Percentiles rank a stretch among this genome's conserved stretches.
These are phyloP conservation scores for Epichloe festucae DNA, from an alignment of 2,329 filamentous ascomycete genomes.

Conservation along the genomic window DNA sequence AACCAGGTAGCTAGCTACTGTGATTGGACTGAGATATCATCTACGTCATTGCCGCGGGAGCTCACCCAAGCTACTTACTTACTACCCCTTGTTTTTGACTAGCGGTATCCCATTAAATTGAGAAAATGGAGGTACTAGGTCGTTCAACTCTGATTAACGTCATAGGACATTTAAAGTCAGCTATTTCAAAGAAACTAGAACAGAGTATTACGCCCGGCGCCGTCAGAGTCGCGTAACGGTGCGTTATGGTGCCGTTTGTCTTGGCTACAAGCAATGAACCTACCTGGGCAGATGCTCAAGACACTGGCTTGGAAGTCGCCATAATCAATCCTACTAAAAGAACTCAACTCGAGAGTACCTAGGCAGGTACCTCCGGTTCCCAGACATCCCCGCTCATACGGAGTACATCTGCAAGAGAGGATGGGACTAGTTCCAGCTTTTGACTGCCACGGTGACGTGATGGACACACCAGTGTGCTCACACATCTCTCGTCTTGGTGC, in stretches of 20 bases:
- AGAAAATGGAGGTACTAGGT: background rate
- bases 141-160: too few relatives aligned
- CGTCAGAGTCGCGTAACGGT: background rate
- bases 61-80: background rate
- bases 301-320: background rate
- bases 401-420: background rate
- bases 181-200: too few relatives aligned
- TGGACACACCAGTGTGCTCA: slow-evolving; percentile 4
- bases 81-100: background rate
- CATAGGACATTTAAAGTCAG: too few relatives aligned
- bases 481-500: background rate
- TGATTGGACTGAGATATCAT: background rate
- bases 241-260: background rate
- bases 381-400: background rate
- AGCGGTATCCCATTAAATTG: background rate
- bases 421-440: background rate
- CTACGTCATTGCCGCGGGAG: slow-evolving; percentile 13
- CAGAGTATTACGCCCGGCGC: background rate
- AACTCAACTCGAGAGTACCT: background rate
- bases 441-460: slow-evolving; percentile 7
- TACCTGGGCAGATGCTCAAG: background rate
- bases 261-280: too few relatives aligned
- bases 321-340: background rate
- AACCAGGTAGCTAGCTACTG: too few relatives aligned
- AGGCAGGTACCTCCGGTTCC: background rate